These are phyloP conservation scores for Solanum hybrid DNA, from an alignment of 305 asterid genomes.

Conservation along the genomic window DNA sequence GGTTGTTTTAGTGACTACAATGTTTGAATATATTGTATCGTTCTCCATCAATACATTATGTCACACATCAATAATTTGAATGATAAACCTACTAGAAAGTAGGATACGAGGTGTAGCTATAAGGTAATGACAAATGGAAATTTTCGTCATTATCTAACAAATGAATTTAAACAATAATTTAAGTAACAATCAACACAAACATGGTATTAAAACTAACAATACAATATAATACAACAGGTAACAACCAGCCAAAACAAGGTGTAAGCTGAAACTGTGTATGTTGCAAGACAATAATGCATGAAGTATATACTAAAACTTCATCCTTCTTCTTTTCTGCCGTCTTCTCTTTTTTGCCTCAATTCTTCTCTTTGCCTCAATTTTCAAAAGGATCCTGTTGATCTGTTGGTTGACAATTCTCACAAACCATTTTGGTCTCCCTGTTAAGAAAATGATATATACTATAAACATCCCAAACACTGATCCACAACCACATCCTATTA, in stretches of 20 bases:
- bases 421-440: conserved; percentile 11
- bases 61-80: background rate
- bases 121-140: background rate
- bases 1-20: background rate
- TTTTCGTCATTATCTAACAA: background rate
- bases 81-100: background rate
- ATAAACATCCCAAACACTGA: conserved; percentile 16
- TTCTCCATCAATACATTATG: background rate
- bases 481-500: conserved; percentile 31
- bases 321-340: background rate
- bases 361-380: background rate
- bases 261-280: background rate
- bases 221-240: background rate
- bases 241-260: background rate
- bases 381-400: background rate
- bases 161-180: background rate
- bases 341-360: background rate
- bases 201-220: background rate
- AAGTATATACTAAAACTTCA: background rate
- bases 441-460: conserved; percentile 2
- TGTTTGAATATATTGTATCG: background rate
- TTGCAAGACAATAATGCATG: background rate
- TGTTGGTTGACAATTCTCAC: background rate
- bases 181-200: background rate
- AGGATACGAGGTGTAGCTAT: background rate